Percentiles rank a stretch among this genome's conserved stretches.
These are phyloP conservation scores for Mychonastes homosphaera DNA, from an alignment of 139 green algal genomes.

Conservation along the genomic window DNA sequence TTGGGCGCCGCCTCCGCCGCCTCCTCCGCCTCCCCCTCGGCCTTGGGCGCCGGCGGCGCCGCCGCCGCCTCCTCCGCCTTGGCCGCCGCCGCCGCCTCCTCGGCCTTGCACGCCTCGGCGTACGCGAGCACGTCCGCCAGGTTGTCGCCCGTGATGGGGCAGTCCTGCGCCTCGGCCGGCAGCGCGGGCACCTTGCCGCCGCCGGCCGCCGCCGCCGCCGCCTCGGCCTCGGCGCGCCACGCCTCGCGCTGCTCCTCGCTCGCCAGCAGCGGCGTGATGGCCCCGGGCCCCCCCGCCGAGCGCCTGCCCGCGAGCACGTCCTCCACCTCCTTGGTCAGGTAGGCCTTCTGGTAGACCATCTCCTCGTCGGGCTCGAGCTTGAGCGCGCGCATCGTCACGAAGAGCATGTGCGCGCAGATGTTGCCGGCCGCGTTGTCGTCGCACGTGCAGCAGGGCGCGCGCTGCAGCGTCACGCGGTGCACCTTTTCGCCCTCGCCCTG, in stretches of 20 bases:
- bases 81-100: no score
- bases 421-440: slow-evolving; percentile 45
- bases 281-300: slow-evolving; percentile 2
- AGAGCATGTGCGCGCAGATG: slow-evolving; percentile 69
- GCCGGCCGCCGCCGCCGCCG: no score
- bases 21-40: no score
- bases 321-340: slow-evolving; percentile 19
- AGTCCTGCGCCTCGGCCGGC: no score
- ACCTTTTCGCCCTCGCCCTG: slow-evolving; percentile 39
- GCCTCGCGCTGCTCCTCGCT: slow-evolving; percentile 1
- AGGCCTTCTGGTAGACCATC: slow-evolving; percentile 47
- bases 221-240: not conserved
- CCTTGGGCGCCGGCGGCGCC: no score
- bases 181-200: no score
- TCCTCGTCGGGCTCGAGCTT: slow-evolving; percentile 30
- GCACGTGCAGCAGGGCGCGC: slow-evolving; percentile 45
- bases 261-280: slow-evolving; percentile 20
- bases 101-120: no score
- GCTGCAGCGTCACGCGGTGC: slow-evolving; percentile 37
- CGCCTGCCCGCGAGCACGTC: slow-evolving; percentile 20
- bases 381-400: slow-evolving; percentile 57
- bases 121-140: slow-evolving; percentile 6
- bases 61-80: no score
- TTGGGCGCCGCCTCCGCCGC: no score
- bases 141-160: no score